These are phyloP conservation scores for Porphyridium purpureum DNA, from an alignment of 23 red algal genomes.

Conservation along the genomic window DNA sequence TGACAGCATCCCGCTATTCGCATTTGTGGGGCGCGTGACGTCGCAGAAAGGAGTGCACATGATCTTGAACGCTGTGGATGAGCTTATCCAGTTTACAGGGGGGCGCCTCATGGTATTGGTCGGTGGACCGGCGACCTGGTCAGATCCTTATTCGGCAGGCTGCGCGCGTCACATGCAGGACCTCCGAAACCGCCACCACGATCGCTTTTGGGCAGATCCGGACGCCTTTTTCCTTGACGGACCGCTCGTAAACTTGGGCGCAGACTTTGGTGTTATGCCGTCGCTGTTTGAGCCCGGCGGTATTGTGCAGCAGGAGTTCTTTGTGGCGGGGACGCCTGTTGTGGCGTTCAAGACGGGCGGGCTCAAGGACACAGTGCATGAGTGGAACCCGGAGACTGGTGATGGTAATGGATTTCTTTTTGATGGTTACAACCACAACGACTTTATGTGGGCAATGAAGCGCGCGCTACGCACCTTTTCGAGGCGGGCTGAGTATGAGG, in stretches of 20 bases:
- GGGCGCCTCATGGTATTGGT: slow-evolving; percentile 88
- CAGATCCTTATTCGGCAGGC: slow-evolving; percentile 77
- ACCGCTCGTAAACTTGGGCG: slow-evolving; percentile 76
- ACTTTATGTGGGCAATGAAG: slow-evolving; percentile 80
- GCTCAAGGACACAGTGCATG: slow-evolving; percentile 84
- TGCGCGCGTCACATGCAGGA: slow-evolving; percentile 89
- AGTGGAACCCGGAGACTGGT: slow-evolving; percentile 66
- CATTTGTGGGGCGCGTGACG: slow-evolving; percentile 92
- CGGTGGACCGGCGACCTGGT: slow-evolving; percentile 84
- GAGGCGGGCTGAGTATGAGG: slow-evolving; percentile 58
- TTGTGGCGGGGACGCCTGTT: slow-evolving; percentile 94
- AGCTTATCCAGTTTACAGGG: slow-evolving; percentile 53
- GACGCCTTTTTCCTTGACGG: slow-evolving; percentile 96
- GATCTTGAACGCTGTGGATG: slow-evolving; percentile 81
- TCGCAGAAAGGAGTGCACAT: slow-evolving; percentile 97
- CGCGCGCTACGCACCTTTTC: slow-evolving; percentile 85
- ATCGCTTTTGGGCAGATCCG: slow-evolving; percentile 84
- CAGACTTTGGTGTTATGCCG: slow-evolving; percentile 94
- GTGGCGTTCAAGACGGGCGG: slow-evolving; percentile 79
- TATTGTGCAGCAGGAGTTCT: slow-evolving; percentile 97
- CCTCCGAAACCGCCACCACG: slow-evolving; percentile 46
- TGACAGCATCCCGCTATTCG: slow-evolving; percentile 75
- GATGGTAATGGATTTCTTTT: slow-evolving; percentile 91
- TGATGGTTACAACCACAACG: slow-evolving; percentile 57
- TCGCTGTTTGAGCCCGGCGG: slow-evolving; percentile 95